Evolutionary conservation across 2,329 filamentous ascomycete genomes (phyloP).

Genomic region (Raffaelea arxii): DNA sequence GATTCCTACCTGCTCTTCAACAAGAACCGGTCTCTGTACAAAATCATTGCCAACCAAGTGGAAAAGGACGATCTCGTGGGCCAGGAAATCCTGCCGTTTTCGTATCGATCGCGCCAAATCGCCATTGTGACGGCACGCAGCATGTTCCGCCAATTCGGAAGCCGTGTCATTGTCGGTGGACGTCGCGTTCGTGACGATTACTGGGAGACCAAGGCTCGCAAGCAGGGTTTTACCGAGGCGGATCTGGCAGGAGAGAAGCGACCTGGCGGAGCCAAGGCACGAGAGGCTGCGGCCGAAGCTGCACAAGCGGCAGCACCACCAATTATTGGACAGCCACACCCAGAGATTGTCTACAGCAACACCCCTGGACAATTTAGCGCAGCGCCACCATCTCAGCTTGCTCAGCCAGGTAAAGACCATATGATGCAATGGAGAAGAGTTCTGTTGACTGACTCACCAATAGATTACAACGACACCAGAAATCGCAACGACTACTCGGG

Average conservation of each 20-base stretch:
- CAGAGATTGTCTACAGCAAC: constrained; percentile 83
- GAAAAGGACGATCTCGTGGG: constrained; percentile 95
- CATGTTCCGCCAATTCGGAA: constrained; percentile 98
- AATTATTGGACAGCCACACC: constrained; percentile 58
- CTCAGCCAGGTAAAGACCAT: constrained; percentile 67
- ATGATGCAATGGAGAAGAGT: too few relatives aligned
- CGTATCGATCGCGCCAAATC: constrained; percentile 95
- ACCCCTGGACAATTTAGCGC: constrained; percentile 55
- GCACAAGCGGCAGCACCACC: constrained; percentile 49
- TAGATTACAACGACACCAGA: constrained; percentile 67
- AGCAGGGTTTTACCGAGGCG: constrained; percentile 96
- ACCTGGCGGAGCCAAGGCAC: constrained; percentile 79
- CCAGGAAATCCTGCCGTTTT: constrained; percentile 93
- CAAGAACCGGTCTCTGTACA: constrained; percentile 92
- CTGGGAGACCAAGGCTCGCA: constrained; percentile 94
- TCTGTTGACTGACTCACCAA: constrained; percentile 18
- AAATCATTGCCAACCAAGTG: constrained; percentile 91
- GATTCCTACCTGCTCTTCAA: constrained; percentile 99
- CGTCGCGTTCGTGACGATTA: constrained; percentile 93
- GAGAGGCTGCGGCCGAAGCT: constrained; percentile 70
- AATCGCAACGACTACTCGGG: constrained; percentile 74
- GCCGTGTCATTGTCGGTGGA: constrained; percentile 81
- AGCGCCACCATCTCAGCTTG: constrained; percentile 51
- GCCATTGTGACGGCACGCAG: constrained; percentile 95
- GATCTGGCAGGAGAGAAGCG: constrained; percentile 94